phyloP scores from a whole-genome alignment of 129 eudicot genomes.

The Chrysanthemum seticuspe region DNA sequence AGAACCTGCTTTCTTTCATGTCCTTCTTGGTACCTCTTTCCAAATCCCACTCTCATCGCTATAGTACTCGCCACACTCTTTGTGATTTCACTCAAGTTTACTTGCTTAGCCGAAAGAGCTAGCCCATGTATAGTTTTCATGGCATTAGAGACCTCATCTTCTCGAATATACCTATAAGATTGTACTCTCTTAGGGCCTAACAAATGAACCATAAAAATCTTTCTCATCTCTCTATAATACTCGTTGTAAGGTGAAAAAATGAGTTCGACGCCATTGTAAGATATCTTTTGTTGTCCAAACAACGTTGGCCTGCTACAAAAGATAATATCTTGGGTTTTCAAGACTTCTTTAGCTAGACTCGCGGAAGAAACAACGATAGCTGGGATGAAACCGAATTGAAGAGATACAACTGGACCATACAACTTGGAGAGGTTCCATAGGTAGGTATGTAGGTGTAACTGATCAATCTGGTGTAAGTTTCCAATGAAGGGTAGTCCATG shows the following conservation, averaged over 20 bases:
- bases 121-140: slow-evolving; percentile 6
- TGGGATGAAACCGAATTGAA: slow-evolving; percentile 23
- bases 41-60: slow-evolving; percentile 7
- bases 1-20: background rate
- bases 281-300: background rate
- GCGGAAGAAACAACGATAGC: slow-evolving; percentile 20
- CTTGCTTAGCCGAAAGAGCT: background rate
- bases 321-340: slow-evolving; percentile 22
- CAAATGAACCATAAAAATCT: background rate
- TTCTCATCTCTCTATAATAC: slow-evolving; percentile 20
- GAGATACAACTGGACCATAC: slow-evolving; percentile 22
- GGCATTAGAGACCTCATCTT: slow-evolving; percentile 15
- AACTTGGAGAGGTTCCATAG: slow-evolving; percentile 24
- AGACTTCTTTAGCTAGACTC: slow-evolving; percentile 12
- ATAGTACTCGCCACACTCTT: background rate
- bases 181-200: slow-evolving; percentile 12
- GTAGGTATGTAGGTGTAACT: slow-evolving; percentile 10
- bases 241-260: slow-evolving; percentile 19
- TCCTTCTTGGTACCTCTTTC: slow-evolving; percentile 17
- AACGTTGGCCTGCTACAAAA: slow-evolving; percentile 5
- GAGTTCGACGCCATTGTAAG: slow-evolving; percentile 16
- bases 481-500: slow-evolving; percentile 25
- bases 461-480: slow-evolving; percentile 28
- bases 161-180: slow-evolving; percentile 21
- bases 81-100: slow-evolving; percentile 16